A percentile compares a stretch with the other conserved stretches of the same genome.
Conservation (phyloP, 805 yeast genomes). For the Yueomyces sp. region DNA sequence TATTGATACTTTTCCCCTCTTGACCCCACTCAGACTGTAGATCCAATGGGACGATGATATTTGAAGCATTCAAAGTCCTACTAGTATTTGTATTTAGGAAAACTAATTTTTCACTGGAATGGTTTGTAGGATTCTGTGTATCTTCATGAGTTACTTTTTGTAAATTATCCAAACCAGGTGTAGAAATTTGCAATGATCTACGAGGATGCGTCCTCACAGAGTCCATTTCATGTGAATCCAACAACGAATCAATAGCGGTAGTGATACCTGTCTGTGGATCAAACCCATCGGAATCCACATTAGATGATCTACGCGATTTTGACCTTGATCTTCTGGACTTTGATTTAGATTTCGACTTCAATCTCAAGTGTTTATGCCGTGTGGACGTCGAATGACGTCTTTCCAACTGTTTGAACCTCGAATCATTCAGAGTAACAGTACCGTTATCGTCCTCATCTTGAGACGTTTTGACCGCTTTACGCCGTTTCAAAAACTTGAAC, state of each 20-base stretch:
- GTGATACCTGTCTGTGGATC: background rate
- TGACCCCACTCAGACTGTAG: background rate
- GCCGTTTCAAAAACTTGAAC: background rate
- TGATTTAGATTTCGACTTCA: slow-evolving; percentile 5
- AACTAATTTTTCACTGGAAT: background rate
- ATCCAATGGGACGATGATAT: slow-evolving; percentile 12
- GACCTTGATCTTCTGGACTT: background rate
- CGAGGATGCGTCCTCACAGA: background rate
- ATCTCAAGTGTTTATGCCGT: background rate
- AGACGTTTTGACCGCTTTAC: background rate
- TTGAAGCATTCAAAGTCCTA: slow-evolving; percentile 8
- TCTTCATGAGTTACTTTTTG: slow-evolving; percentile 1
- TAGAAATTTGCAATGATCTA: slow-evolving; percentile 13
- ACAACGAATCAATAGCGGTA: background rate
- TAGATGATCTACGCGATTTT: background rate
- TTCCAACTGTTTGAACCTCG: background rate
- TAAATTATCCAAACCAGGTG: slow-evolving; percentile 8
- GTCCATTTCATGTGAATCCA: background rate
- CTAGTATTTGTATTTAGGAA: background rate
- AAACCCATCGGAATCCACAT: background rate
- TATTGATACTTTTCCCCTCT: background rate
- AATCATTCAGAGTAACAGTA: background rate
- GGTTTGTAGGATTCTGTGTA: background rate
- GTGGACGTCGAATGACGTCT: background rate
- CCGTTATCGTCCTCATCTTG: background rate